phyloP scores from a whole-genome alignment of 306 rosid genomes.

The Sphenostylis stenocarpa region DNA sequence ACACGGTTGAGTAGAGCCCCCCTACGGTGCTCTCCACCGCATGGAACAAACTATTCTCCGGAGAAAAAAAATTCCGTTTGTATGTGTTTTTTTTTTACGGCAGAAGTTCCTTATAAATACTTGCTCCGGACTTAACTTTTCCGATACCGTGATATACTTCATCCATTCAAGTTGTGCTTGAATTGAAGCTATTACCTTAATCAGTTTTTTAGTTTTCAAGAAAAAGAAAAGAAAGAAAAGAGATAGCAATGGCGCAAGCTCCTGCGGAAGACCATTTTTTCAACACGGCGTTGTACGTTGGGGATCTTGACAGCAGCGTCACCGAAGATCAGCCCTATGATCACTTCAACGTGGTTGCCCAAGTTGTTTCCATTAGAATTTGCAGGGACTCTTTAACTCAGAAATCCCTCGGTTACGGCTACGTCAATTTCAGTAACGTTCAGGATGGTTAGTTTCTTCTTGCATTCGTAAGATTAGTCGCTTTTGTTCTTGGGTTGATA shows the following conservation, averaged over 20 bases:
- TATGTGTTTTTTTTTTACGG: no score
- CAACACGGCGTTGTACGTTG: no score
- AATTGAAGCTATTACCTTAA: neutral
- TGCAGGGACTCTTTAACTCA: constrained; percentile 47
- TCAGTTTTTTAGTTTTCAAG: neutral
- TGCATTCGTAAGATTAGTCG: neutral
- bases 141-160: neutral
- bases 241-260: constrained; percentile 51
- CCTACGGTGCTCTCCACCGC: neutral
- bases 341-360: constrained; percentile 46
- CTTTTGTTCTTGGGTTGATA: neutral
- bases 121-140: constrained; percentile 11
- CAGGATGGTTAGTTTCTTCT: constrained; percentile 41
- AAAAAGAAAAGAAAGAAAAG: neutral
- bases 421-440: constrained; percentile 48
- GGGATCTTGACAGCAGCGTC: constrained; percentile 52
- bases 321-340: constrained; percentile 53
- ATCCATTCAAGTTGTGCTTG: neutral
- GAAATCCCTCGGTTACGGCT: constrained; percentile 59
- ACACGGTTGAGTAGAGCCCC: neutral
- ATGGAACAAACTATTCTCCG: no score
- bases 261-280: no score
- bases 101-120: neutral
- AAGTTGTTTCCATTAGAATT: constrained; percentile 50
- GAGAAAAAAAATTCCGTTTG: no score